phyloP scores from a whole-genome alignment of 805 yeast genomes.

The Candida taoyuanica region DNA sequence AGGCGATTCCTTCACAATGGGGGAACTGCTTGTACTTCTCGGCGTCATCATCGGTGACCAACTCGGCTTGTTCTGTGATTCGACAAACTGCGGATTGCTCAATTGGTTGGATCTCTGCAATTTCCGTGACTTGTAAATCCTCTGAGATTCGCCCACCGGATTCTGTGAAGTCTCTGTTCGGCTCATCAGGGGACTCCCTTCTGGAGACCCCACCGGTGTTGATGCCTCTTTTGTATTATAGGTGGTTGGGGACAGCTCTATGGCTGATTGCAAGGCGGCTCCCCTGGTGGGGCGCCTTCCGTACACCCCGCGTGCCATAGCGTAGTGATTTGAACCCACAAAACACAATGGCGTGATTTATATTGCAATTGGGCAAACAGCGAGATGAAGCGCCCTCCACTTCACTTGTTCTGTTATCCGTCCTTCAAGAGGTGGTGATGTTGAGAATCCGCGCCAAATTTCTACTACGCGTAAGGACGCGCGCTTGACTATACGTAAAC shows the following conservation, averaged over 20 bases:
- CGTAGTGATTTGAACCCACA: background rate
- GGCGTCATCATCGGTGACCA: conserved; percentile 21
- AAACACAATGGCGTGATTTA: background rate
- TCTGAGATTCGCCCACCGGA: no score
- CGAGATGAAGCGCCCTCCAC: no score
- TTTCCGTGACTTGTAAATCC: no score
- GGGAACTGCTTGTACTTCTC: conserved; percentile 1
- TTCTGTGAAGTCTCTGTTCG: no score
- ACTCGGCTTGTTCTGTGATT: conserved; percentile 22
- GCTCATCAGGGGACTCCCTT: no score
- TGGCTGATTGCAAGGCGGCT: conserved; percentile 1
- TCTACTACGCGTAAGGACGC: no score
- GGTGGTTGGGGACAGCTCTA: conserved; percentile 3
- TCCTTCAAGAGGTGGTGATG: no score
- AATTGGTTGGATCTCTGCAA: no score
- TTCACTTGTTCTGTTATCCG: no score
- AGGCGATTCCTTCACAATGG: background rate
- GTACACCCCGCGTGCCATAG: conserved; percentile 1
- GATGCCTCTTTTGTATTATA: background rate
- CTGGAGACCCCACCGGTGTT: no score
- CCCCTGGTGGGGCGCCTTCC: conserved; percentile 2
- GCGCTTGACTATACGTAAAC: no score
- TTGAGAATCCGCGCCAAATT: no score
- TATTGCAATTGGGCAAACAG: background rate
- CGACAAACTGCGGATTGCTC: conserved; percentile 14